A percentile compares a stretch with the other conserved stretches of the same genome.
Evolutionary conservation across 2,329 filamentous ascomycete genomes (phyloP).

Genomic region (Decorospora gaudefroyi): DNA sequence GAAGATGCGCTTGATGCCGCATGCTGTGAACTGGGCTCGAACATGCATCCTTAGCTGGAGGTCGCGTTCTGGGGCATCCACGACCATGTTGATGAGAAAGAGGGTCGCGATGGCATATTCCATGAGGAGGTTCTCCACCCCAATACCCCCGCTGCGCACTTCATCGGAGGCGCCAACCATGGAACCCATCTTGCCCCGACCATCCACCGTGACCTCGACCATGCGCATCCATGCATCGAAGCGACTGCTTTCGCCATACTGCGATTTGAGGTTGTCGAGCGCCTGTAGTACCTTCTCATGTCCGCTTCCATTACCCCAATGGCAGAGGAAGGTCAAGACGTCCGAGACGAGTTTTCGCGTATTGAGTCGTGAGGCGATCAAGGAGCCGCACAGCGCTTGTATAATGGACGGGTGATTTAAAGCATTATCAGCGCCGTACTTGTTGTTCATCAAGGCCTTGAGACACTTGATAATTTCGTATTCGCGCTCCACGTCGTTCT

Average conservation of each 20-base stretch:
- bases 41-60: constrained; percentile 92
- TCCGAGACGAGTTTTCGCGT: constrained; percentile 95
- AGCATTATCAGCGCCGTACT: constrained; percentile 96
- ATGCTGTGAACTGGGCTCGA: constrained; percentile 91
- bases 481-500: constrained; percentile 85
- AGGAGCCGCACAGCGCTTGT: constrained; percentile 80
- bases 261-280: constrained; percentile 85
- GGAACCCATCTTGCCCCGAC: constrained; percentile 97
- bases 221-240: constrained; percentile 99
- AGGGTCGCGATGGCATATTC: constrained; percentile 96
- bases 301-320: constrained; percentile 87
- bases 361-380: constrained; percentile 85
- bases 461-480: constrained; percentile 98
- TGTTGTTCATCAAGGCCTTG: constrained; percentile 98
- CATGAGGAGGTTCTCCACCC: constrained; percentile 98
- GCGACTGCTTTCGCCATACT: constrained; percentile 87
- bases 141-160: constrained; percentile 91
- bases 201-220: constrained; percentile 95
- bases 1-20: constrained; percentile 90
- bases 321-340: constrained; percentile 92
- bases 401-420: constrained; percentile 88
- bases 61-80: constrained; percentile 88
- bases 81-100: constrained; percentile 93
- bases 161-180: constrained; percentile 96
- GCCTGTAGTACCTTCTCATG: constrained; percentile 93